These are phyloP conservation scores for Albatrellus ellisii DNA, from an alignment of 768 basidiomycete species.

Conservation along the genomic window DNA sequence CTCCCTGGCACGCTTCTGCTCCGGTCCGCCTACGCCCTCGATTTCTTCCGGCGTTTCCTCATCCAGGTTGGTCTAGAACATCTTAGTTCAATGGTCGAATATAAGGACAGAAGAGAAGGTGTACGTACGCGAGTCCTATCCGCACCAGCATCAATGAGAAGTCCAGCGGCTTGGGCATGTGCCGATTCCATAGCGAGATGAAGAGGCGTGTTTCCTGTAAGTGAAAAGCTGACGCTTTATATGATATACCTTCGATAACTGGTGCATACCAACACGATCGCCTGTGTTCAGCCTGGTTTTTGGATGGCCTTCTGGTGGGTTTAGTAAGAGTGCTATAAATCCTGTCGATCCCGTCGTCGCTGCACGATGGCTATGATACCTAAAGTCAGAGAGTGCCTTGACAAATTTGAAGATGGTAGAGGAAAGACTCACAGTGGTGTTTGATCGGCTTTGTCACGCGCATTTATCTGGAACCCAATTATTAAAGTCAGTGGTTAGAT, in stretches of 20 bases:
- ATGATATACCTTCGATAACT: constrained; percentile 11
- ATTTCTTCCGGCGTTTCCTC: constrained; percentile 79
- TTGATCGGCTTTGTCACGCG: constrained; percentile 88
- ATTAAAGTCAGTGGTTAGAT: constrained; percentile 12
- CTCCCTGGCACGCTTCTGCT: constrained; percentile 67
- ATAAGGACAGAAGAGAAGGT: constrained; percentile 3
- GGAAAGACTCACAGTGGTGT: constrained; percentile 71
- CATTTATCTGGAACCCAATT: constrained; percentile 61
- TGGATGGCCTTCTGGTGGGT: constrained; percentile 59
- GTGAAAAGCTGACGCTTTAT: constrained; percentile 1
- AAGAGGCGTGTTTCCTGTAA: constrained; percentile 81
- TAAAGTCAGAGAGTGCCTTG: neutral
- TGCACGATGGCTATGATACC: constrained; percentile 66
- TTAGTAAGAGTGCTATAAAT: constrained; percentile 76
- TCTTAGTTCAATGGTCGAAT: constrained; percentile 3
- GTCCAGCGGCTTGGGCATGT: constrained; percentile 81
- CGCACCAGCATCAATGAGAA: constrained; percentile 90
- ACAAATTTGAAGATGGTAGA: too few relatives aligned
- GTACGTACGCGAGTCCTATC: constrained; percentile 72
- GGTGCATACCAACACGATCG: constrained; percentile 53
- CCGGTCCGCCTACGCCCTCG: constrained; percentile 79
- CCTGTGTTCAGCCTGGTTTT: constrained; percentile 81
- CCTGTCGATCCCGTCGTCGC: constrained; percentile 90
- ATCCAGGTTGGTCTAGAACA: constrained; percentile 63
- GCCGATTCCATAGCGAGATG: constrained; percentile 97